Conservation (phyloP, 78 protist species). For the Protostelium mycophagum region DNA sequence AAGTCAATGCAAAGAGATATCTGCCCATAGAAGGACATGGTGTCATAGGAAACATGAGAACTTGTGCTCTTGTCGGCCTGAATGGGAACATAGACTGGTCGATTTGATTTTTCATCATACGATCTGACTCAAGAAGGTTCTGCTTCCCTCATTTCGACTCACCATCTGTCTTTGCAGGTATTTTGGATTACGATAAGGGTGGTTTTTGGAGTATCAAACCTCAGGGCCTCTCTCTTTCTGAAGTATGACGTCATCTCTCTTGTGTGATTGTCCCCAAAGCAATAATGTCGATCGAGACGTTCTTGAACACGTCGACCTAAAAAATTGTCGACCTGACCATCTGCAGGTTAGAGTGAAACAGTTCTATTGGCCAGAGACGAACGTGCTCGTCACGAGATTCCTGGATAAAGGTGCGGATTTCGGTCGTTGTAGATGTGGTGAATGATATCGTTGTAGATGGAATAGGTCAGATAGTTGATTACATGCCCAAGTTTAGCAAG, state of each 20-base stretch:
- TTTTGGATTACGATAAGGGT: constrained; percentile 17
- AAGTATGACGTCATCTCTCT: not conserved
- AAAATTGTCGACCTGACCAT: too few species aligned
- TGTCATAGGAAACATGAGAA: constrained; percentile 56
- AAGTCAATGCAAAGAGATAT: too few species aligned
- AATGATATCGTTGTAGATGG: not conserved
- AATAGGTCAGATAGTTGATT: constrained; percentile 26
- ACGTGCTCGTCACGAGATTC: constrained; percentile 39
- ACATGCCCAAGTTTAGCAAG: constrained; percentile 42
- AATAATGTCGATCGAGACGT: too few species aligned
- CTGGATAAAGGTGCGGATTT: not conserved
- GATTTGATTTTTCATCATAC: not conserved
- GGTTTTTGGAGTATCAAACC: not conserved
- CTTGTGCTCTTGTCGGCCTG: constrained; percentile 32
- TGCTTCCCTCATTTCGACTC: constrained; percentile 57
- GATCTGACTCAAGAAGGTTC: not conserved
- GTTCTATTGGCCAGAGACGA: constrained; percentile 54
- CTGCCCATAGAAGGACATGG: constrained; percentile 59
- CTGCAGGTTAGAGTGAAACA: constrained; percentile 16
- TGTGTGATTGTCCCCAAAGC: too few species aligned
- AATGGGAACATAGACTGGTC: constrained; percentile 35
- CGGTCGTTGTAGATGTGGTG: not conserved
- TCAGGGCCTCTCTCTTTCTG: not conserved
- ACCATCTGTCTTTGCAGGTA: constrained; percentile 36
- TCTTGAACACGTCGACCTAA: constrained; percentile 31